Evolutionary conservation across 179 eudicot genomes (phyloP), one percentile per base, ranked within the genome.

Genomic region (Gypsophila paniculata): DNA sequence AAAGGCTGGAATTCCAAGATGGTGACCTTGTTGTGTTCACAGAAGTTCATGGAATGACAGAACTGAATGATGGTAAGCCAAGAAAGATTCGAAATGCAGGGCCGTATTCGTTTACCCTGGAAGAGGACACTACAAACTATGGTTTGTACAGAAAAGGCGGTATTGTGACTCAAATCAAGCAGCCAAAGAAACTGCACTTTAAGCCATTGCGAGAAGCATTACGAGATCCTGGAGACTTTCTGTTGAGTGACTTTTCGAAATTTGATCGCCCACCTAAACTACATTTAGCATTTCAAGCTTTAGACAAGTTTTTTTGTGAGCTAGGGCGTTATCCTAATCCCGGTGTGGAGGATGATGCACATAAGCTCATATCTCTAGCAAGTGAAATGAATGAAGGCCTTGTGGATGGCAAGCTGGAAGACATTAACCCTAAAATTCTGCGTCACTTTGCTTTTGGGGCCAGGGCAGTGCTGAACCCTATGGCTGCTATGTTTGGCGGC

Each of bases 401-500:
- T 44, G 87, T 77, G 51, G 92, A 86, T 75, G 84, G 78, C 23
- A 90, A 80, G 78, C 70, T 90, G 63, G 87, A 83, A 60, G 88
- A 86, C 57, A 74, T 93, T 26, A 79, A 85, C 75, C 86, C 84
- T 14, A 87, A 85, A 75, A 84, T 93, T 70, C 60, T 93, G 70
- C 84, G 84, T 23, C 80, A 82, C 65, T 93, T 93, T 78, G 86
- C 95, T 23, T 89, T 85, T 82, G 96, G 98, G 70, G 87, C 95
- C 25, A 85, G 90, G 42, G 98, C 95, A 12, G 93, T 90, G 39
- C 85, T 93, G 65, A 93, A 89, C 80, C 98, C 98, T 73, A 89
- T 93, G 93, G 96, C 95, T 85, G 98, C 98, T 69, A 91, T 93
- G 95, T 93, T 93, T 81, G 98, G 98, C 67, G 98, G 98, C 58